Percentiles rank a stretch among this genome's conserved stretches.
Evolutionary conservation across 2,329 filamentous ascomycete species (phyloP).

Genomic region (Fusarium virguliforme): DNA sequence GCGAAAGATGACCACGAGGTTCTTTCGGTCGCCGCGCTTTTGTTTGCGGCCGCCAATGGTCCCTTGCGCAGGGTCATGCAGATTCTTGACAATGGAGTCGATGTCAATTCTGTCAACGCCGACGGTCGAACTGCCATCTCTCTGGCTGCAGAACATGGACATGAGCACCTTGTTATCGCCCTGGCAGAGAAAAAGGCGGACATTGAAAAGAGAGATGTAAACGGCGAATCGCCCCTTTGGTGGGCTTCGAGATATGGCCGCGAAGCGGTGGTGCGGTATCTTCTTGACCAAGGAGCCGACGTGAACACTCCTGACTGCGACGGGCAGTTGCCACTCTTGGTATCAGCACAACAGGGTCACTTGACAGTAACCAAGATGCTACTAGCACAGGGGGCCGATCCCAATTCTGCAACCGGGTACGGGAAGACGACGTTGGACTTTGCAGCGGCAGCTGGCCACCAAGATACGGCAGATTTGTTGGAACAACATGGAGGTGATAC

Average conservation of each 20-base stretch:
- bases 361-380: background rate
- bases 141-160: conserved; percentile 15
- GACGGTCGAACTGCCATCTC: conserved; percentile 13
- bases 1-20: background rate
- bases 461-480: background rate
- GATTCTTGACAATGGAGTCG: background rate
- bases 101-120: conserved; percentile 13
- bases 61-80: background rate
- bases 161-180: background rate
- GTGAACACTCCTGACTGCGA: background rate
- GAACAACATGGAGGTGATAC: background rate
- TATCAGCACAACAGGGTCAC: background rate
- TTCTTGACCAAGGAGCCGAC: background rate
- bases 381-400: conserved; percentile 3
- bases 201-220: conserved; percentile 6
- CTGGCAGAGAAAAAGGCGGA: conserved; percentile 12
- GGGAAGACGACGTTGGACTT: conserved; percentile 16
- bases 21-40: background rate
- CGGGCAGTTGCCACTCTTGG: background rate
- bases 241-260: conserved; percentile 23
- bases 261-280: background rate
- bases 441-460: background rate
- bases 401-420: conserved; percentile 11
- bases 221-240: conserved; percentile 22
- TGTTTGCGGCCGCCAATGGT: background rate